Conservation (phyloP, 208 protist species). For the Leishmania guyanensis region DNA sequence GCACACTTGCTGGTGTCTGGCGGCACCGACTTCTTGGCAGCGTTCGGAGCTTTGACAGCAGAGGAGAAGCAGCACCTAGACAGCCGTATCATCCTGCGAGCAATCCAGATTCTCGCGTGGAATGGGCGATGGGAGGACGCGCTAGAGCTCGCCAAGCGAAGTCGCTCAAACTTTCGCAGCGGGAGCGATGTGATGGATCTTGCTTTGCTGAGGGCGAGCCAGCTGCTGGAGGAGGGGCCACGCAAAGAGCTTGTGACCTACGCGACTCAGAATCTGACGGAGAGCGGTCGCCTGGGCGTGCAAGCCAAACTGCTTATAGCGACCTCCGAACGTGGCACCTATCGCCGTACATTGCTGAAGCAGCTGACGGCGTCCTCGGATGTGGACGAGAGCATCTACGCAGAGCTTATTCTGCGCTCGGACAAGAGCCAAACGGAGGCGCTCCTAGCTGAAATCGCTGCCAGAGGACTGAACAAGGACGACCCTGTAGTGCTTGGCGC, state of each 20-base stretch:
- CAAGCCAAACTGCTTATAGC: slow-evolving; percentile 62
- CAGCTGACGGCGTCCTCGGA: slow-evolving; percentile 62
- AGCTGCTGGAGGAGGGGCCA: slow-evolving; percentile 37
- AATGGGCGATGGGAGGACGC: slow-evolving; percentile 68
- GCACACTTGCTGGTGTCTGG: slow-evolving; percentile 28
- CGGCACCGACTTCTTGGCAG: slow-evolving; percentile 31
- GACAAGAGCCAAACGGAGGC: slow-evolving; percentile 43
- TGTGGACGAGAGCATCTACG: slow-evolving; percentile 79
- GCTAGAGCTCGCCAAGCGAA: slow-evolving; percentile 51
- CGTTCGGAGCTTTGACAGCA: slow-evolving; percentile 30
- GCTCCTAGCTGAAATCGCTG: slow-evolving; percentile 63
- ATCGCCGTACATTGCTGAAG: slow-evolving; percentile 46
- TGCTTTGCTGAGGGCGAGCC: slow-evolving; percentile 35
- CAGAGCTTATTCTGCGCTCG: slow-evolving; percentile 65
- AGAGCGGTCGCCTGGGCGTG: slow-evolving; percentile 37
- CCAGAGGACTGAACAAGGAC: slow-evolving; percentile 68
- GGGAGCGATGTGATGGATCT: slow-evolving; percentile 49
- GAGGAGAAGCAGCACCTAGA: slow-evolving; percentile 30
- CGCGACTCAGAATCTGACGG: slow-evolving; percentile 50
- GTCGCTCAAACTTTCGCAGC: slow-evolving; percentile 43
- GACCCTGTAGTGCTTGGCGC: slow-evolving; percentile 72
- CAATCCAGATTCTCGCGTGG: slow-evolving; percentile 27
- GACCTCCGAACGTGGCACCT: slow-evolving; percentile 43
- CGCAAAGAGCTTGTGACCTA: slow-evolving; percentile 38
- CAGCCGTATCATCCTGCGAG: slow-evolving; percentile 32